Evolutionary conservation across 2,329 filamentous ascomycete species (phyloP).

Genomic region (Neofusicoccum cordaticola): DNA sequence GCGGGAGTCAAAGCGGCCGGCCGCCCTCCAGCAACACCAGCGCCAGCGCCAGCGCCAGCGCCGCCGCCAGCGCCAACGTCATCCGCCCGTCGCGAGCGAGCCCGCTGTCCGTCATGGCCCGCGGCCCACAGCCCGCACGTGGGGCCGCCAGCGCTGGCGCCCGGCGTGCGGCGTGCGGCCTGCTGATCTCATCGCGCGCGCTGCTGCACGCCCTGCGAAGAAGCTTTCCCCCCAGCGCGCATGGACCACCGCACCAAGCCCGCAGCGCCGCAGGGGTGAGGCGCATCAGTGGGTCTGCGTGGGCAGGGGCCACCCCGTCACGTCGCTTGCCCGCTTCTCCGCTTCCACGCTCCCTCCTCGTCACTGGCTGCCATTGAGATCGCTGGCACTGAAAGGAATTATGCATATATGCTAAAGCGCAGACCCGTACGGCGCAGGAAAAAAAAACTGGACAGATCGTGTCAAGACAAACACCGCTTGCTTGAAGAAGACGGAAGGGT

Average conservation of each 20-base stretch:
- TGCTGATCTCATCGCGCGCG: too few species aligned
- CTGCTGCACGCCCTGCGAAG: not conserved
- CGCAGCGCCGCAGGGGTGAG: not conserved
- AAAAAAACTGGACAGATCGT: not conserved
- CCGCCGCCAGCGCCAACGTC: not conserved
- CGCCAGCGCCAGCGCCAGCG: not conserved
- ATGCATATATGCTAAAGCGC: not conserved
- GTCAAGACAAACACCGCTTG: constrained; percentile 3
- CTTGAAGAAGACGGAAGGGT: constrained; percentile 14
- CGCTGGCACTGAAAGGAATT: not conserved
- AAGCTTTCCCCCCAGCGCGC: not conserved
- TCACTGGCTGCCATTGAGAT: not conserved
- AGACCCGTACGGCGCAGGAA: not conserved
- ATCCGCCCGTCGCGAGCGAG: not conserved
- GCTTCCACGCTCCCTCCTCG: not conserved
- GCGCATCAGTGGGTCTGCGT: not conserved
- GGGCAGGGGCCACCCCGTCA: not conserved
- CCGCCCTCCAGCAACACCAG: not conserved
- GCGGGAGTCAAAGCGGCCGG: not conserved
- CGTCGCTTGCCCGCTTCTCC: not conserved
- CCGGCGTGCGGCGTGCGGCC: too few species aligned
- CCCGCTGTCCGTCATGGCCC: too few species aligned
- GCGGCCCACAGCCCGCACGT: too few species aligned
- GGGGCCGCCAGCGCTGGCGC: too few species aligned
- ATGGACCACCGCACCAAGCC: not conserved